These are phyloP conservation scores for Scutellaria baicalensis DNA, from an alignment of 257 asterid species.

Conservation along the genomic window DNA sequence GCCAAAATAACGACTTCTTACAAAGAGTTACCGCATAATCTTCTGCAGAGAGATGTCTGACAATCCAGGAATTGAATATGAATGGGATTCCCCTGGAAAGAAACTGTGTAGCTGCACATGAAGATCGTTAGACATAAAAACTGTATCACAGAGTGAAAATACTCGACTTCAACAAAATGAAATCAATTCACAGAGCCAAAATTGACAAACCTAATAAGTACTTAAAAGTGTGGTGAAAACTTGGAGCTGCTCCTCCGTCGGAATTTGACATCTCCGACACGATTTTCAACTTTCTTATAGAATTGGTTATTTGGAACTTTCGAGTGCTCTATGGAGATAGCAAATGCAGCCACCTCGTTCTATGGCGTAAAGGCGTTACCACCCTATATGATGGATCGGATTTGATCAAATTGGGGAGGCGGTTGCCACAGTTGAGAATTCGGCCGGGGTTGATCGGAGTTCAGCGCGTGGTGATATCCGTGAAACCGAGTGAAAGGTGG, in stretches of 20 bases:
- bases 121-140: background rate
- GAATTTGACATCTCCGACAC: constrained; percentile 22
- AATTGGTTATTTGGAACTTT: too few species aligned
- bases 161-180: background rate
- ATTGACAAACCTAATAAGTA: constrained; percentile 60
- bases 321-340: too few species aligned
- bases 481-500: too few species aligned
- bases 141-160: background rate
- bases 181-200: background rate
- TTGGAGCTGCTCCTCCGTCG: constrained; percentile 34
- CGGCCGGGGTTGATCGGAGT: too few species aligned
- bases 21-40: constrained; percentile 61
- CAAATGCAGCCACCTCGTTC: too few species aligned
- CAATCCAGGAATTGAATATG: constrained; percentile 89
- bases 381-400: too few species aligned
- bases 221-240: constrained; percentile 70
- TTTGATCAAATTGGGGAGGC: too few species aligned
- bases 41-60: constrained; percentile 69
- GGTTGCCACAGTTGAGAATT: too few species aligned
- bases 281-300: background rate
- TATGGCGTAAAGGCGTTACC: too few species aligned
- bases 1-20: background rate
- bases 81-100: constrained; percentile 91
- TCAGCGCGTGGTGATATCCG: too few species aligned
- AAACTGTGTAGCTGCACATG: constrained; percentile 76